Base-by-base conservation (phyloP, 1,284 basidiomycete genomes). In the Cryptococcus amylolentus region DNA sequence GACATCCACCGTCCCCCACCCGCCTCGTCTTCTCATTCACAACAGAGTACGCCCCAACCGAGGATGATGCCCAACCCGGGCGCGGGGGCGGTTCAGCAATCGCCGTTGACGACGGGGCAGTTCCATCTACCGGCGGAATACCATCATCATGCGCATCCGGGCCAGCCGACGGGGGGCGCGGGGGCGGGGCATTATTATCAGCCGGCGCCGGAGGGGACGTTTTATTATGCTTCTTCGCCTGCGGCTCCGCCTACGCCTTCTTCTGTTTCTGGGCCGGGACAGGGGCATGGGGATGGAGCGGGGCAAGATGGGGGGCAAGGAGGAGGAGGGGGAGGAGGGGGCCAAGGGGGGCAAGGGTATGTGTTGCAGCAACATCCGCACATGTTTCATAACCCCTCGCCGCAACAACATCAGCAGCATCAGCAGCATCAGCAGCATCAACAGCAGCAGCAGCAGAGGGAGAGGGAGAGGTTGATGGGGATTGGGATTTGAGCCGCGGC, bases 71-170 rank as follows among this genome's bases (percentile, higher is more conserved):
- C 46, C 47, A 56, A 48, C 54, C 60, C 62, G 8, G 39, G 57
- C 1, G 23, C 2, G 23, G 23, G n/a, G n/a, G n/a, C n/a, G n/a
- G n/a, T n/a, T 23, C 51, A 71, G 7, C 64, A 69, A 27, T 68
- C 68, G 10, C 70, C 71, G 6, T 51, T 72, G 27, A 66, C 66
- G 14, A 65, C 62, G 1, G 64, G 63, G 4, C 31, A 35, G 31
- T 71, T 70, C 60, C 66, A 70, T 51, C 64, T 70, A 38, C 69
- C 70, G 20, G 56, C 63, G 4, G 72, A 72, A 23, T 70, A 70
- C 45, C 58, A 62, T 14, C 58, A 56, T 39, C 45, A 38, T 26
- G 27, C 23, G 28, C 47, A 39, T 45, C 37, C 26, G 52, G 58
- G 54, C 14, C 53, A 57, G 26, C 55, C 55, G n/a, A 43, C 57